Conservation (phyloP, 1,139 yeast genomes). For the Wickerhamomyces sp. region DNA sequence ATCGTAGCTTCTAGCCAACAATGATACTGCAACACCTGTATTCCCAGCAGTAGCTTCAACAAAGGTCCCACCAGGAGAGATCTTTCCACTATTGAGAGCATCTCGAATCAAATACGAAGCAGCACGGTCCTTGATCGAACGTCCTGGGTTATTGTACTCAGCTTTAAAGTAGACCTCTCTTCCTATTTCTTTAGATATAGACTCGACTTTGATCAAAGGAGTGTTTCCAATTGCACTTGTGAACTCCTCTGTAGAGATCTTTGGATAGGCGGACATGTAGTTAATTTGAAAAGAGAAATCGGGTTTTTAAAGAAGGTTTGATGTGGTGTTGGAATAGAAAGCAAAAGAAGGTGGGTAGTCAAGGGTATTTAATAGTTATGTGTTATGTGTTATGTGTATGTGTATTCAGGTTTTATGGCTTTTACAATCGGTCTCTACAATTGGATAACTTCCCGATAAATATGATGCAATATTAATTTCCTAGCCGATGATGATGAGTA, state of each 20-base stretch:
- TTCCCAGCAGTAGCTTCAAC: constrained; percentile 35
- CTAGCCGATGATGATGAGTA: no score
- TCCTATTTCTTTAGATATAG: constrained; percentile 30
- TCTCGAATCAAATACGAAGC: constrained; percentile 67
- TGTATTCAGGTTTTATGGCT: no score
- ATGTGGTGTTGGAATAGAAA: neutral
- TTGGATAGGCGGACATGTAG: constrained; percentile 31
- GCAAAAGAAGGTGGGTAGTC: no score
- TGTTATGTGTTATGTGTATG: no score
- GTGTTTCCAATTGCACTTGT: constrained; percentile 48
- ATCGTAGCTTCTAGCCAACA: constrained; percentile 16
- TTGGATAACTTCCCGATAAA: no score
- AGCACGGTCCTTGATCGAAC: constrained; percentile 82
- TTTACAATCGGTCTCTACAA: no score
- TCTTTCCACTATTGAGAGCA: constrained; percentile 62
- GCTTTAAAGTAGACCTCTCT: constrained; percentile 77
- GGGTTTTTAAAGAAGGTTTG: neutral
- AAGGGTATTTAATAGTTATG: no score
- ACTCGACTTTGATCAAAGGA: constrained; percentile 17
- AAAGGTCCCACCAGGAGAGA: constrained; percentile 45
- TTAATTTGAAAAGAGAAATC: neutral
- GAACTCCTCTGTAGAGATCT: constrained; percentile 53
- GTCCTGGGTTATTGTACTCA: constrained; percentile 85
- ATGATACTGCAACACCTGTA: constrained; percentile 20
- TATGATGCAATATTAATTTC: no score